phyloP scores from a whole-genome alignment of 768 basidiomycete genomes.

The Lactifluus subvellereus region DNA sequence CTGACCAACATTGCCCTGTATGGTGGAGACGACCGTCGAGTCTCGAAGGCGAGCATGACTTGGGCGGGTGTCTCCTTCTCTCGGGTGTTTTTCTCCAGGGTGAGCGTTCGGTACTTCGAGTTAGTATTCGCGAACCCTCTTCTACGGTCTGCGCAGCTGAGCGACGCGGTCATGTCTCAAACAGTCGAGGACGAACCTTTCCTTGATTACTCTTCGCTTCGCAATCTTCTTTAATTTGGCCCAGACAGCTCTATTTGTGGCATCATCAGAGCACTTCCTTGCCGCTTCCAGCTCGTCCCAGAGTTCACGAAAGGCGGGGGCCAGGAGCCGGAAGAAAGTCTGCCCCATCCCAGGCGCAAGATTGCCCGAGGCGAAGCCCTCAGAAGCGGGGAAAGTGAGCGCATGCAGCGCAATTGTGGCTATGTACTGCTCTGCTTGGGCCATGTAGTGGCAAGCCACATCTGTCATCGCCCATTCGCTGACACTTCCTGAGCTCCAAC shows the following conservation, averaged over 20 bases:
- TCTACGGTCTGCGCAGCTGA: conserved; percentile 14
- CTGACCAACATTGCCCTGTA: conserved; percentile 90
- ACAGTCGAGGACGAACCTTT: conserved; percentile 36
- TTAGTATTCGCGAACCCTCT: not conserved
- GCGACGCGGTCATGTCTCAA: not conserved
- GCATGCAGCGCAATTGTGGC: conserved; percentile 81
- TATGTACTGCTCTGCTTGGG: conserved; percentile 87
- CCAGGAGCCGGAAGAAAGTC: conserved; percentile 75
- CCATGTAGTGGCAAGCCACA: conserved; percentile 68
- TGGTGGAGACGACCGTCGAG: conserved; percentile 52
- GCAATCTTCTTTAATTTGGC: conserved; percentile 53
- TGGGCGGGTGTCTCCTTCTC: conserved; percentile 38
- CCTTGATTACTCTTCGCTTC: conserved; percentile 47
- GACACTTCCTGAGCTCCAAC: conserved; percentile 59
- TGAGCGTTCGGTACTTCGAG: not conserved
- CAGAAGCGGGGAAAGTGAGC: conserved; percentile 56
- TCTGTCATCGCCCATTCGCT: conserved; percentile 79
- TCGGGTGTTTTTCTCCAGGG: conserved; percentile 3
- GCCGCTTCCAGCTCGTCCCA: conserved; percentile 83
- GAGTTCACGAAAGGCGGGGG: conserved; percentile 75
- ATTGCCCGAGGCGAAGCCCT: conserved; percentile 57
- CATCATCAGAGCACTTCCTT: conserved; percentile 56
- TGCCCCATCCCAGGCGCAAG: conserved; percentile 41
- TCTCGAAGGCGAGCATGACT: conserved; percentile 51
- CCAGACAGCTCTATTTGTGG: conserved; percentile 66